Base-by-base conservation (phyloP, 768 basidiomycete genomes). In the Agrocybe praecox region DNA sequence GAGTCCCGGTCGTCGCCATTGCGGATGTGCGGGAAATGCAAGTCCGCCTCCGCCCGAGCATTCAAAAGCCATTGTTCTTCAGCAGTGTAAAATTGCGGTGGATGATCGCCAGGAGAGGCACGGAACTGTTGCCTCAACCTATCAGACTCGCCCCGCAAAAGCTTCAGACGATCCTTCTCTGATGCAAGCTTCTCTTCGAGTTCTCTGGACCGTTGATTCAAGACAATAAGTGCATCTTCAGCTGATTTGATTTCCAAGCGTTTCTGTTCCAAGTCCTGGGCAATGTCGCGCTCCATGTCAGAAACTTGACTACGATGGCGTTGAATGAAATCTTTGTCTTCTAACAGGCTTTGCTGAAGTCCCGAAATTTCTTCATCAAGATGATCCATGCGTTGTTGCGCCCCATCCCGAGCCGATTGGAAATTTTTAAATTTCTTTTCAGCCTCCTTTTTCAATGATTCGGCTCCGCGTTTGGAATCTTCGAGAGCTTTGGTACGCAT, bases 351-450 rank as follows among this genome's bases (percentile, higher is more conserved):
- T 44, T 82, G 76, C 50, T 79, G 81, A 46, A 92, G 64, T 49
- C 72, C 70, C 57, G 72, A 72, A 47, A 91, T 88, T 66, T 89
- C 85, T 58, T 82, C 74, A 58, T 86, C 83, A 53, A 90, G 75
- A 57, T 78, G 74, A 26, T 82, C 80, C 66, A 89, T 80, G 42
- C 82, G 79, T 63, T 78, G 80, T 19, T 70, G 76, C 0, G 88
- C 82, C 53, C 79, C 86, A 65, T 91, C 87, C 32, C 88, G 83
- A 58, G 81, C 75, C 43, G 67, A 78, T 68, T 87, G 85, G 15
- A 84, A 85, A n/a, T 80, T 77, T 64, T 87, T 90, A 57, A 96
- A 79, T 62, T 87, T 87, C 77, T 92, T 94, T 73, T 98, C 96
- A 4, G 89, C 93, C 46, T 98, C 96, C 45, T 86, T 82, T 67